These are phyloP conservation scores for Fagopyrum homotropicum DNA, from an alignment of 148 eudicot genomes.

Conservation along the genomic window DNA sequence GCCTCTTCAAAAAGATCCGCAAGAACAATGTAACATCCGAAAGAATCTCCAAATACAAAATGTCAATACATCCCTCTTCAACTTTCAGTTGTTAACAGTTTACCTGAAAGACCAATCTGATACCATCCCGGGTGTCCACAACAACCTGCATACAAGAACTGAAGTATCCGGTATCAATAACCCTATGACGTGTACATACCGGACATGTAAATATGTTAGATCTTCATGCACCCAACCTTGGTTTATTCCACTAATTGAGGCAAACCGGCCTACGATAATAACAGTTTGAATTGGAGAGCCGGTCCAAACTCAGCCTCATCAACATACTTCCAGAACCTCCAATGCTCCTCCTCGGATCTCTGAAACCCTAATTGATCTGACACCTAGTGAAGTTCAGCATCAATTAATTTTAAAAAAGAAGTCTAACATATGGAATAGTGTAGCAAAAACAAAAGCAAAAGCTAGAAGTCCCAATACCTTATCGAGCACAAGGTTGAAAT, in stretches of 20 bases:
- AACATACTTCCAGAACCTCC: conserved; percentile 59
- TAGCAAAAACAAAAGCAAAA: neutral
- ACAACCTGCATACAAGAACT: conserved; percentile 90
- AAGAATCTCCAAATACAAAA: too few relatives aligned
- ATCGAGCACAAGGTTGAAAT: too few relatives aligned
- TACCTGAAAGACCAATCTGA: conserved; percentile 92
- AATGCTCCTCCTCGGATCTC: conserved; percentile 27
- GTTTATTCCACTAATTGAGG: conserved; percentile 21
- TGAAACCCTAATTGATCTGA: conserved; percentile 48
- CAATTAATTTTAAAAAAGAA: neutral
- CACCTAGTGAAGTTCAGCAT: conserved; percentile 34
- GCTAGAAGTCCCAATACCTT: neutral
- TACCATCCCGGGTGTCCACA: conserved; percentile 82
- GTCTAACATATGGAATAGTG: neutral
- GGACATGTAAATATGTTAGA: neutral
- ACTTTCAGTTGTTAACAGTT: neutral
- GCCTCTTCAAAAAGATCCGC: too few relatives aligned
- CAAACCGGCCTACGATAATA: conserved; percentile 35
- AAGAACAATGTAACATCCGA: too few relatives aligned
- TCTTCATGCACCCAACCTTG: conserved; percentile 38
- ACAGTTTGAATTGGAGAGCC: conserved; percentile 21
- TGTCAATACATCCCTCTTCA: neutral
- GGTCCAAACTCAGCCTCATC: conserved; percentile 80
- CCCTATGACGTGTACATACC: conserved; percentile 31
- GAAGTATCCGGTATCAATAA: conserved; percentile 81